Evolutionary conservation across 176 grass and related monocot genomes (phyloP), one percentile per base, ranked within the genome.

Genomic region (Phoenix dactylifera): DNA sequence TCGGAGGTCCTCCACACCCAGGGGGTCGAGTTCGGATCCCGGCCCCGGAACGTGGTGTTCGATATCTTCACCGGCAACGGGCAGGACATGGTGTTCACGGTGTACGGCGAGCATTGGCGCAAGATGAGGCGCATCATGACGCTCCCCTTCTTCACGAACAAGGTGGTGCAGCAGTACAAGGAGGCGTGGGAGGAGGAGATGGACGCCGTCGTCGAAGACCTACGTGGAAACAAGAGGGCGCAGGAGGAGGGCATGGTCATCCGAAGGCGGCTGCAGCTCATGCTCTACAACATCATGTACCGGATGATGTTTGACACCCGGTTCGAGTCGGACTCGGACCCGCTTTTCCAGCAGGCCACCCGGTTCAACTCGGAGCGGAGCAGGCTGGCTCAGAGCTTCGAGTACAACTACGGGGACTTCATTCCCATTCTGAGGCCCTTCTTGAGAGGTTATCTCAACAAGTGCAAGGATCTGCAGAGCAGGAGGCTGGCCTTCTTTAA

Each of bases 331-430:
- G 26, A 39, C 3, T 18, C 16, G 12, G 65, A 68, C 28, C 65
- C 65, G 1, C 51, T 68, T 18, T 68, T 68, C 65, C 51, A 23
- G 52, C 65, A 68, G 65, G 65, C 65, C 10, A 68, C 65, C 10
- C n/a, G 12, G 25, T 68, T 68, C 65, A 68, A 68, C 65, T 55
- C 65, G 16, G 52, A 68, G 65, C 26, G 65, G 2, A 68, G 65
- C 65, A 52, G 65, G 51, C 65, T 68, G 22, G 65, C 65, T 51
- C 65, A 68, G 65, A 68, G 65, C 65, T 68, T 68, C 65, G 65
- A 68, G 51, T 68, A 68, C 65, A 68, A 68, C 65, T 68, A 68
- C 65, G 65, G 65, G 26, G 65, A 68, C 65, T 68, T 68, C 65
- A 68, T 68, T 18, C 65, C 65, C 26, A 68, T 68, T 17, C 65